A percentile compares a stretch with the other conserved stretches of the same genome.
phyloP scores from a whole-genome alignment of 1,284 basidiomycete species.

The Moesziomyces antarcticus region DNA sequence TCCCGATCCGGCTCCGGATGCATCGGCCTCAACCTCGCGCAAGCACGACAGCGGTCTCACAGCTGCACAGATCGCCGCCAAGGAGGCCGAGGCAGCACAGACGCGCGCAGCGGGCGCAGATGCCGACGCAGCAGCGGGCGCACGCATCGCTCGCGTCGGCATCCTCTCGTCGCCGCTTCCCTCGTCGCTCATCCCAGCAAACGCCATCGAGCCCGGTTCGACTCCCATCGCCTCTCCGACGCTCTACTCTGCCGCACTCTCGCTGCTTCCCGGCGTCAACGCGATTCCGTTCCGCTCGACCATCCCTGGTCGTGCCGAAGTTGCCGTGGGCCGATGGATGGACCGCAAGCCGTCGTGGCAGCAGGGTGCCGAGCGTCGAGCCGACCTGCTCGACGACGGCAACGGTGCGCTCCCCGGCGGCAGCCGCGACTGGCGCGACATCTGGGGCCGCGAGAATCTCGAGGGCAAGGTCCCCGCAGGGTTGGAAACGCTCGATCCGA shows the following conservation, averaged over 20 bases:
- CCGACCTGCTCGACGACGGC: conserved; percentile 46
- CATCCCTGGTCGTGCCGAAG: conserved; percentile 50
- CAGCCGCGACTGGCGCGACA: conserved; percentile 47
- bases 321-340: conserved; percentile 57
- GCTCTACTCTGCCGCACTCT: conserved; percentile 50
- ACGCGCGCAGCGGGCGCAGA: conserved; percentile 1
- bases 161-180: conserved; percentile 49
- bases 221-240: conserved; percentile 31
- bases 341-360: conserved; percentile 55
- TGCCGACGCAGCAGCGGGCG: conserved; percentile 13
- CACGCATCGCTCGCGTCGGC: conserved; percentile 42
- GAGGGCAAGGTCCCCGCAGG: conserved; percentile 43
- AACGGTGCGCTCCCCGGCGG: conserved; percentile 31
- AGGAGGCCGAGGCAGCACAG: conserved; percentile 14
- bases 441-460: conserved; percentile 62
- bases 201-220: conserved; percentile 32
- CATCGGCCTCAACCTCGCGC: neutral
- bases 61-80: conserved; percentile 27
- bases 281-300: conserved; percentile 53
- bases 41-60: conserved; percentile 16
- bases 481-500: conserved; percentile 22
- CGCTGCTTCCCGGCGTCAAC: conserved; percentile 42
- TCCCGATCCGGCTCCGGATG: conserved; percentile 8
- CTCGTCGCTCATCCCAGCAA: conserved; percentile 41
- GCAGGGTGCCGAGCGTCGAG: conserved; percentile 35